A percentile compares a stretch with the other conserved stretches of the same genome.
Evolutionary conservation across 352 stramenopile genomes (phyloP).

Genomic region (Globisporangium emineosum): DNA sequence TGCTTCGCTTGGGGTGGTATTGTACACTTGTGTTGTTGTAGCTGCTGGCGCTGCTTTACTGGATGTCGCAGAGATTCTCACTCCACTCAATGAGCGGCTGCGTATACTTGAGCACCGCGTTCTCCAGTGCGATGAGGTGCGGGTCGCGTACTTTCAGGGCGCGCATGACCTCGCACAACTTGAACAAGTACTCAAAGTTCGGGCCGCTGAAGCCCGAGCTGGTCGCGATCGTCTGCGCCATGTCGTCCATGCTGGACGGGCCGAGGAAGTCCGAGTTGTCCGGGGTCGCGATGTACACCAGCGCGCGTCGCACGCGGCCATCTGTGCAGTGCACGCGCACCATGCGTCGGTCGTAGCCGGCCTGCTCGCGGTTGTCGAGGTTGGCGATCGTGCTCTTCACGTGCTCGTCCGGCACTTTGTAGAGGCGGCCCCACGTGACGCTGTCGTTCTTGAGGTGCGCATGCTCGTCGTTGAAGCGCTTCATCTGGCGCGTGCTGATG

Average conservation of each 20-base stretch:
- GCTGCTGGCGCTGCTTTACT: background rate
- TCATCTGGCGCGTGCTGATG: constrained; percentile 77
- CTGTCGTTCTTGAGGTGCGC: constrained; percentile 54
- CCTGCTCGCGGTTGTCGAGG: constrained; percentile 78
- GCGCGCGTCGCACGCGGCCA: constrained; percentile 53
- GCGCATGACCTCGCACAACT: constrained; percentile 81
- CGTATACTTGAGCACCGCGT: constrained; percentile 53
- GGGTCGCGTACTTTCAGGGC: constrained; percentile 68
- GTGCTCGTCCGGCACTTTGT: constrained; percentile 80
- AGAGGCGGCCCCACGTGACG: constrained; percentile 86
- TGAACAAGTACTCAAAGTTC: constrained; percentile 87
- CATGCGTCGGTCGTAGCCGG: constrained; percentile 78
- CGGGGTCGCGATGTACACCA: constrained; percentile 85
- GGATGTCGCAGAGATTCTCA: constrained; percentile 8
- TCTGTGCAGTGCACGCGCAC: constrained; percentile 81
- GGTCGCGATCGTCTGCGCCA: constrained; percentile 79
- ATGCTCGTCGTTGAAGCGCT: constrained; percentile 68
- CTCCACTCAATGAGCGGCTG: constrained; percentile 5
- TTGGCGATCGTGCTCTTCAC: constrained; percentile 67
- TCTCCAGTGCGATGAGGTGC: constrained; percentile 73
- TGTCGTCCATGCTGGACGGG: constrained; percentile 59
- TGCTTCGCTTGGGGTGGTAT: background rate
- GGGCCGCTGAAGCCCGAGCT: constrained; percentile 67
- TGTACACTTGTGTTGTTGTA: constrained; percentile 1
- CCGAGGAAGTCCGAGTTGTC: constrained; percentile 84